Percentiles rank a stretch among this genome's conserved stretches.
phyloP scores from a whole-genome alignment of 2,329 filamentous ascomycete genomes.

The Diaporthe ampelina region DNA sequence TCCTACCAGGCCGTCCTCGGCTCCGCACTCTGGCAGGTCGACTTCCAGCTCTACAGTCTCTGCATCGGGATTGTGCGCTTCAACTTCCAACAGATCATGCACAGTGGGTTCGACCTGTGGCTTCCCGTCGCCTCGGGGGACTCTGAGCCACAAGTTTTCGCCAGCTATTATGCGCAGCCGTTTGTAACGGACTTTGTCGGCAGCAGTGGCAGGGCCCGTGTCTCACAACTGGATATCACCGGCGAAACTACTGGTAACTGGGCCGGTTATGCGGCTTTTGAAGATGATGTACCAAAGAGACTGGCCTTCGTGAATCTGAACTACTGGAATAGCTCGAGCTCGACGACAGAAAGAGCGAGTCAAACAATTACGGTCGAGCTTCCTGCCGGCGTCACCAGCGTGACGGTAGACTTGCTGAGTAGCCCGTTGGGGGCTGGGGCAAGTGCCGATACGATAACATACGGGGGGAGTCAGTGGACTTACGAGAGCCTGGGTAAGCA shows the following conservation, averaged over 20 bases:
- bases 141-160: conserved; percentile 50
- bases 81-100: conserved; percentile 57
- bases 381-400: conserved; percentile 42
- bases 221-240: conserved; percentile 44
- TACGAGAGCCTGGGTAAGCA: conserved; percentile 51
- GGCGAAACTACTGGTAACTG: conserved; percentile 45
- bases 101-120: conserved; percentile 48
- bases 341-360: conserved; percentile 44
- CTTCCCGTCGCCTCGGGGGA: conserved; percentile 49
- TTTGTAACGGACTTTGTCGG: conserved; percentile 55
- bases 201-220: conserved; percentile 47
- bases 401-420: conserved; percentile 49
- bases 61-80: conserved; percentile 52
- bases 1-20: conserved; percentile 53
- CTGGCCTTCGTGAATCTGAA: conserved; percentile 52
- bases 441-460: conserved; percentile 51
- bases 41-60: conserved; percentile 54
- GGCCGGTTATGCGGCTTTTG: conserved; percentile 50
- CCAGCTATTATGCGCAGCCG: conserved; percentile 55
- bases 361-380: conserved; percentile 46
- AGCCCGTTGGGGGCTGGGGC: conserved; percentile 53
- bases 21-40: conserved; percentile 54
- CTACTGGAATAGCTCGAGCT: conserved; percentile 54
- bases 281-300: conserved; percentile 46
- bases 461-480: conserved; percentile 56